phyloP scores from a whole-genome alignment of 2,329 filamentous ascomycete genomes.

The Alternaria rosae region DNA sequence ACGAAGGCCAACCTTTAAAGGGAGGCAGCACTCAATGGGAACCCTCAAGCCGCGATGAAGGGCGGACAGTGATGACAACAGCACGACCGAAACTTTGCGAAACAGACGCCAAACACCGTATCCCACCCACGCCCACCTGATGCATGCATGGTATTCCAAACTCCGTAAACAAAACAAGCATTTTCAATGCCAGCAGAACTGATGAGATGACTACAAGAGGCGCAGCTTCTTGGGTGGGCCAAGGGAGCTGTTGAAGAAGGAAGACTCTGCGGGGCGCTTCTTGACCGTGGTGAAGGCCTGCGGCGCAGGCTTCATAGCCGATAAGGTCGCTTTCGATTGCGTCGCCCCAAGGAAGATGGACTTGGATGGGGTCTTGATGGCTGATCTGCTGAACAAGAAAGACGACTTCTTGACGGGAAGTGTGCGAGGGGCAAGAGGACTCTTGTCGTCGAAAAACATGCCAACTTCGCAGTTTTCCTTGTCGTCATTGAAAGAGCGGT shows the following conservation, averaged over 20 bases:
- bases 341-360: conserved; percentile 44
- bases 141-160: conserved; percentile 6
- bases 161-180: conserved; percentile 3
- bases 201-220: conserved; percentile 20
- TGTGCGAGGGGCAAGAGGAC: conserved; percentile 50
- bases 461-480: conserved; percentile 50
- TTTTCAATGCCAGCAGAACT: background rate
- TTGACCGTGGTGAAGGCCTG: conserved; percentile 28
- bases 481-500: conserved; percentile 37
- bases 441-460: conserved; percentile 53
- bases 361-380: conserved; percentile 63
- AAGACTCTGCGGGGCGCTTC: conserved; percentile 29
- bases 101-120: background rate
- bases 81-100: conserved; percentile 2
- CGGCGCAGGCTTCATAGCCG: conserved; percentile 23
- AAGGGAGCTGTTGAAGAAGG: conserved; percentile 27
- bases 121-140: background rate
- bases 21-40: conserved; percentile 27
- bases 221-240: conserved; percentile 38
- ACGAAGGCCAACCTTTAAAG: conserved; percentile 25
- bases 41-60: conserved; percentile 27
- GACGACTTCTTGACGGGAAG: conserved; percentile 34
- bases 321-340: conserved; percentile 27
- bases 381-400: conserved; percentile 48
- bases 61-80: background rate